These are phyloP conservation scores for Chaetomium cochliodes DNA, from an alignment of 495 filamentous ascomycete species.

Conservation along the genomic window DNA sequence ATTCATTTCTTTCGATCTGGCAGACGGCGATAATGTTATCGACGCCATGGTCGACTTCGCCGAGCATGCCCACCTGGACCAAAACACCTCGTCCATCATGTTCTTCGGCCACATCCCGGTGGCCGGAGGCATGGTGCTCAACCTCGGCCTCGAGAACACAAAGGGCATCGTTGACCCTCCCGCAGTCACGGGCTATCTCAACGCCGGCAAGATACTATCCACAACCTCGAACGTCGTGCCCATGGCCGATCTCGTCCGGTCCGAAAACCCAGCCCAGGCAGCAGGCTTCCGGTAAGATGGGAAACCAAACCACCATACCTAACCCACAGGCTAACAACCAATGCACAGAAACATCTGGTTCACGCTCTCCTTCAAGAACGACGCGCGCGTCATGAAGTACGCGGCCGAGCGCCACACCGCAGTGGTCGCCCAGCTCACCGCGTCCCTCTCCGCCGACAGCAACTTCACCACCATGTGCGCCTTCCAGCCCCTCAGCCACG, in stretches of 20 bases:
- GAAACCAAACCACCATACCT: background rate
- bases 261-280: background rate
- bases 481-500: background rate
- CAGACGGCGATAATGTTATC: background rate
- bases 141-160: background rate
- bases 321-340: background rate
- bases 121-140: background rate
- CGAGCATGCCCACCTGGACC: background rate
- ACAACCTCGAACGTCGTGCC: background rate
- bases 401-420: background rate
- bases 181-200: background rate
- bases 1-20: background rate
- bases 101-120: background rate
- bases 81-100: background rate
- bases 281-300: background rate
- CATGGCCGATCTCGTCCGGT: background rate
- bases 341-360: background rate
- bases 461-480: background rate
- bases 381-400: background rate
- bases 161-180: background rate
- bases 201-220: background rate
- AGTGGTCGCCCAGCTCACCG: background rate
- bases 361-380: background rate
- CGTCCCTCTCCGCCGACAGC: background rate
- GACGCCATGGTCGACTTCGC: background rate